phyloP scores from a whole-genome alignment of 805 yeast genomes.

The Jamesozyma hellenica region DNA sequence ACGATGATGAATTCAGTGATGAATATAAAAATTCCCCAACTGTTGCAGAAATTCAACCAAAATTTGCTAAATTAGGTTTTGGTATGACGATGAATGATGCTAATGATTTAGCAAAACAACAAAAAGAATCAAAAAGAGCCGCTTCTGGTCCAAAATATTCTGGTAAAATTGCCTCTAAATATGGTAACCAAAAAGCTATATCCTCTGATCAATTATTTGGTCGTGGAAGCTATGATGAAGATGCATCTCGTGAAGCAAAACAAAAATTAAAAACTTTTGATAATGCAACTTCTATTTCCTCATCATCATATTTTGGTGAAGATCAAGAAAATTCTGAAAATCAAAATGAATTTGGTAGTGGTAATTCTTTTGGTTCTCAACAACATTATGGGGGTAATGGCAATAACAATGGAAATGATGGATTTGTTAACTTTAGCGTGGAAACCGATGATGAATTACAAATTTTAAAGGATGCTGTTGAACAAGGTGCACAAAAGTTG shows the following conservation, averaged over 20 bases:
- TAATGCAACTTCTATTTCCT: conserved; percentile 86
- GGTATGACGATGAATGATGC: conserved; percentile 74
- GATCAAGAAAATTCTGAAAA: conserved; percentile 41
- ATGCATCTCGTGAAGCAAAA: conserved; percentile 69
- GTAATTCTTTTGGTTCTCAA: neutral
- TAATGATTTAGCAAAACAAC: conserved; percentile 34
- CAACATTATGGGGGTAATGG: conserved; percentile 17
- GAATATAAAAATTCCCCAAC: conserved; percentile 8
- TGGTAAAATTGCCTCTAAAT: conserved; percentile 67
- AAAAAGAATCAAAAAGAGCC: conserved; percentile 30
- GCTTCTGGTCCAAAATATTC: conserved; percentile 55
- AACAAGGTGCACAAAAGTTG: conserved; percentile 84
- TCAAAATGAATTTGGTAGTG: conserved; percentile 7
- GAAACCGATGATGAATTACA: conserved; percentile 85
- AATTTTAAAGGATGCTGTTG: conserved; percentile 81
- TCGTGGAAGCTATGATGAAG: conserved; percentile 71
- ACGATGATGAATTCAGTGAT: conserved; percentile 10
- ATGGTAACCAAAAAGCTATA: conserved; percentile 84
- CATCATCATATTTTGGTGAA: conserved; percentile 86
- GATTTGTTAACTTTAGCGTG: conserved; percentile 57
- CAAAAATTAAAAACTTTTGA: conserved; percentile 70
- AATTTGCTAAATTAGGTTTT: conserved; percentile 76
- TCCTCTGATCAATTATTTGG: conserved; percentile 94
- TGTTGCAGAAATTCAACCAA: conserved; percentile 39
- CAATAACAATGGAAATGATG: conserved; percentile 23